Evolutionary conservation across 2,329 filamentous ascomycete species (phyloP).

Genomic region (Colletotrichum agaves): DNA sequence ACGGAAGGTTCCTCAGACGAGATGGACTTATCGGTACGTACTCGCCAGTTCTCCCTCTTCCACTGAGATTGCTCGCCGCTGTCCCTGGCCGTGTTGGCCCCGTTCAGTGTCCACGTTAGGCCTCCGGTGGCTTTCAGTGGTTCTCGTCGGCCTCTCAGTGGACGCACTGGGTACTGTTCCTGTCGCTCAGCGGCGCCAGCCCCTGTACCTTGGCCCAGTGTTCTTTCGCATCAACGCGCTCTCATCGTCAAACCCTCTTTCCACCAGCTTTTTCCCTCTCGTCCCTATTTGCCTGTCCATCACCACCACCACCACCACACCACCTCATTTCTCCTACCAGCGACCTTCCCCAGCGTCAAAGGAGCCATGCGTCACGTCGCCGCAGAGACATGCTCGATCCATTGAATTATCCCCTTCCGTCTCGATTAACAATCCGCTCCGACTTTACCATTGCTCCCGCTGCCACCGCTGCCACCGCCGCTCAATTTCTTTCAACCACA

Average conservation of each 20-base stretch:
- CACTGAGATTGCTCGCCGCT: not conserved
- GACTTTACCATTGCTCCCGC: slow-evolving; percentile 39
- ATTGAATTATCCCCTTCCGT: slow-evolving; percentile 39
- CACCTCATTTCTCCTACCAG: not conserved
- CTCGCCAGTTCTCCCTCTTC: not conserved
- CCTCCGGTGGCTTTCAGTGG: slow-evolving; percentile 20
- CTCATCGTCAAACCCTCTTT: slow-evolving; percentile 35
- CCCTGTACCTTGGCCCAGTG: slow-evolving; percentile 5
- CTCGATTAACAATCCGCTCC: slow-evolving; percentile 45
- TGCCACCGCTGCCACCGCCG: not conserved
- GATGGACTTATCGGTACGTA: not conserved
- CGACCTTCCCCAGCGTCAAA: not conserved
- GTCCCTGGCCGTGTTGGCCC: not conserved
- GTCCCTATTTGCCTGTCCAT: not conserved
- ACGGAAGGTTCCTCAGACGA: too few relatives aligned
- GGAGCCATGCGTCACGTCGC: slow-evolving; percentile 26
- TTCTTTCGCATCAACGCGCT: slow-evolving; percentile 15
- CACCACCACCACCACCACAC: slow-evolving; percentile 10
- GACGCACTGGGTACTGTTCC: slow-evolving; percentile 17
- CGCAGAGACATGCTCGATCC: slow-evolving; percentile 33
- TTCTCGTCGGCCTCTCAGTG: not conserved
- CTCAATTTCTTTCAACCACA: not conserved
- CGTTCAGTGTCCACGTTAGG: slow-evolving; percentile 10
- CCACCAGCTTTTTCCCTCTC: slow-evolving; percentile 17
- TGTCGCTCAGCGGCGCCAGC: slow-evolving; percentile 21